Base-by-base conservation (phyloP, 139 green algal genomes). In the Coelastrella sp. region DNA sequence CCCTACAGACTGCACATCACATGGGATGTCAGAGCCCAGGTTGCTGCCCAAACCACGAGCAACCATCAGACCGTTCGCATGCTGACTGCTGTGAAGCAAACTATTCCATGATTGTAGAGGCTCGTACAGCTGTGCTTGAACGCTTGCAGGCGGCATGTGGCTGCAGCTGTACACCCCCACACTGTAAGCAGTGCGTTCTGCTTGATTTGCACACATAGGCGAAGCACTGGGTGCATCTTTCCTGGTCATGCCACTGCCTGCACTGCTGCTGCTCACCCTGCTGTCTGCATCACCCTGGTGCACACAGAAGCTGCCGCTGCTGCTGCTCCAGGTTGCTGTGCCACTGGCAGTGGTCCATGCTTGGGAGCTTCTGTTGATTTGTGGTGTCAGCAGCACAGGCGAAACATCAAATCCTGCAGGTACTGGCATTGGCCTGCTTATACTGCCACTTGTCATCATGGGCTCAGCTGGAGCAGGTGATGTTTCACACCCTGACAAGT, bases 91-190 rank as follows among this genome's bases (percentile, higher is more conserved):
- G 35, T 49, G 35, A 49, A 49, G 35, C 35, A 49, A 49, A 22
- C 82, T 65, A 25, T 20, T 87, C 82, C 82, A 87, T 8, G 82
- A 78, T 6, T 27, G 56, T 35, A 87, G 59, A 6, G 81, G 81
- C 81, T 76, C 25, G 0, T 75, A 6, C n/a, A 75, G 81, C n/a
- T 75, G 35, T 49, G 35, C 35, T 49, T 49, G 35, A 49, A 49
- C 35, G 35, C 35, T 49, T 49, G 35, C 35, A 49, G 35, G 35
- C 35, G 35, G 35, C 35, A 49, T 49, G 35, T 49, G 35, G 59
- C 80, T 59, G 24, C 24, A 9, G 35, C 78, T 84, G 81, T 70
- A 58, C 79, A 49, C 49, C 79, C 59, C 35, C 79, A 82, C 59
- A 82, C 25, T 27, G 57, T 10, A 22, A 84, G 22, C 17, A 17